Evolutionary conservation across 2,329 filamentous ascomycete species (phyloP), one percentile per base, ranked within the genome.

Genomic region (Epichloe sp.): DNA sequence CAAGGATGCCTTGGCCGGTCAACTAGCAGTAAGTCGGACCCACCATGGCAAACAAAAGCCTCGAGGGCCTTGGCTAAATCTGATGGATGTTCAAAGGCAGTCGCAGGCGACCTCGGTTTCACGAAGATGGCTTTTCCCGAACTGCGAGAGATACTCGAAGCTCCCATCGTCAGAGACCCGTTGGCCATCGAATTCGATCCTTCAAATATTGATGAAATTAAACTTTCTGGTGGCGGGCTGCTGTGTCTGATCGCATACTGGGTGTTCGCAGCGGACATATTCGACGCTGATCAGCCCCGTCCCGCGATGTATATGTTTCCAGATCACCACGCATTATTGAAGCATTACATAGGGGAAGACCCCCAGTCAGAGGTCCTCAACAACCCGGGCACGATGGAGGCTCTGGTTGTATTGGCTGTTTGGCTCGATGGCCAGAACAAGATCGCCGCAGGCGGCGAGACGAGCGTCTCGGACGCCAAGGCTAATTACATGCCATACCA

Each of bases 1-100:
- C 15, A 74, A 79, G 52, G 80, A 86, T 54, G 76, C 78, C 6
- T 76, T 85, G 45, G 74, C 87, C n/a, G 85, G 86, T 0, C 82
- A 89, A 60, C 68, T 90, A 23, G 82, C 82, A 55, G 80, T 83
- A 68, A 64, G 77, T 31, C 3, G 5, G 14, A 26, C 21, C 17
- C 31, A 34, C 4, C 21, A 37, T 15, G 3, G 26, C 2, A 14
- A 31, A 3, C 23, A 37, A 17, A 31, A 42, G 43, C 5, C 8
- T 8, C 6, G 15, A 17, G 2, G 6, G 6, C 34, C 2, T 11
- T 17, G 11, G 12, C 26, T 40, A 23, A 50, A 50, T 23, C 23
- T n/a, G 21, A 36, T 7, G 31, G 21, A 36, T 7, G 31, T 6
- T n/a, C 17, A 23, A 51, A 82, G 71, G 80, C 83, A 17, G 70